phyloP scores from a whole-genome alignment of 441 rosid genomes.

The Croton setiger region DNA sequence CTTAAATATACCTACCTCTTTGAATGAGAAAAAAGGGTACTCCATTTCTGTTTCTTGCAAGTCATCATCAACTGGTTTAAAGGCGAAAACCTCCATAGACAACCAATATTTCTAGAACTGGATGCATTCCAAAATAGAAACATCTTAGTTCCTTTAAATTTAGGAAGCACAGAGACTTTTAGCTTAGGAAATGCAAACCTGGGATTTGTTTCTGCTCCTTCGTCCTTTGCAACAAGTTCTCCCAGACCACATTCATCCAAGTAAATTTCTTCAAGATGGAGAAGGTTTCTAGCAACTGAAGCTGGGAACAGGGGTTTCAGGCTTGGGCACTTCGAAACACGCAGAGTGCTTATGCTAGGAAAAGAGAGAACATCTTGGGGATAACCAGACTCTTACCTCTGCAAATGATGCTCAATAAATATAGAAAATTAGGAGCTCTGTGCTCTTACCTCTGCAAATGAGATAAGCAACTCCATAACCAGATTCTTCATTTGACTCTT shows the following conservation, averaged over 20 bases:
- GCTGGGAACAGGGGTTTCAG: constrained; percentile 22
- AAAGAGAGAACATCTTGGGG: no score
- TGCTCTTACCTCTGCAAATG: no score
- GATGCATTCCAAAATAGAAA: constrained; percentile 20
- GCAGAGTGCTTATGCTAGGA: no score
- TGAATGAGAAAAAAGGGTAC: constrained; percentile 9
- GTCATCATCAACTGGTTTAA: not conserved
- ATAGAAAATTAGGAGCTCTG: no score
- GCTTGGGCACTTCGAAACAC: no score
- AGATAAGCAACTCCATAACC: no score
- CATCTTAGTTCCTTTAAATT: not conserved
- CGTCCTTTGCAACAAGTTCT: constrained; percentile 19
- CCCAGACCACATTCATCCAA: constrained; percentile 19
- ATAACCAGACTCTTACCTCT: no score
- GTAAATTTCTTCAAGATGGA: constrained; percentile 4
- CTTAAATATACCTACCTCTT: constrained; percentile 6
- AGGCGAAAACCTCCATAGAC: not conserved
- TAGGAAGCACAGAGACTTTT: not conserved
- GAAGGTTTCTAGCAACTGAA: constrained; percentile 22
- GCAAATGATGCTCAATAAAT: no score
- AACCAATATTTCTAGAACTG: not conserved
- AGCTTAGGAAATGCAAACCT: constrained; percentile 19
- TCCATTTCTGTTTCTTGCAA: not conserved
- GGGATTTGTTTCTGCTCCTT: not conserved
- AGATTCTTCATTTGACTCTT: no score